phyloP scores from a whole-genome alignment of 2,329 filamentous ascomycete species.

The Chaetomium globosum region DNA sequence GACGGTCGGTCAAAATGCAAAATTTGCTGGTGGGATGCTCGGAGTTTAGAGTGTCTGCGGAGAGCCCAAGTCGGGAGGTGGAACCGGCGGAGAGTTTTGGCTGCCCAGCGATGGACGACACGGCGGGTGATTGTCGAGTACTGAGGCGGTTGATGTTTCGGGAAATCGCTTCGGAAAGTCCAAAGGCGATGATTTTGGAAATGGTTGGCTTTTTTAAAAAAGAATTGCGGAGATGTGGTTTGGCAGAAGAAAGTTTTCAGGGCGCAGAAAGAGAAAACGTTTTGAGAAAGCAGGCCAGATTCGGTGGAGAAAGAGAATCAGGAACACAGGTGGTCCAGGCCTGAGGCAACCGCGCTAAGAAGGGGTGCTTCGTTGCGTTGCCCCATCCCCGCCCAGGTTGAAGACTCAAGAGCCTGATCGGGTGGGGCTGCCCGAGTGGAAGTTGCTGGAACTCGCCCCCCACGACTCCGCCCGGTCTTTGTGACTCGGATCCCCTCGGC shows the following conservation, averaged over 20 bases:
- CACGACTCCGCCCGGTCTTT: background rate
- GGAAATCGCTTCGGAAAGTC: slow-evolving; percentile 7
- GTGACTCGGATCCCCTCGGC: slow-evolving; percentile 1
- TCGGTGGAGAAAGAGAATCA: slow-evolving; percentile 27
- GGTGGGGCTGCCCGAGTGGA: background rate
- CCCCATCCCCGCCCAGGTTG: slow-evolving; percentile 20
- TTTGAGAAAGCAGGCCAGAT: slow-evolving; percentile 19
- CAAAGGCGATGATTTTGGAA: slow-evolving; percentile 11
- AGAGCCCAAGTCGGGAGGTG: slow-evolving; percentile 22
- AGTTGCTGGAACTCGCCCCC: slow-evolving; percentile 8
- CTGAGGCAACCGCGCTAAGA: slow-evolving; percentile 23
- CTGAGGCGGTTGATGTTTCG: slow-evolving; percentile 10
- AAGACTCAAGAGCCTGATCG: slow-evolving; percentile 8
- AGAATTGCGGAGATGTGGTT: slow-evolving; percentile 28
- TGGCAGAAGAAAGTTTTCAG: slow-evolving; percentile 27
- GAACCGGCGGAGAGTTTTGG: slow-evolving; percentile 19
- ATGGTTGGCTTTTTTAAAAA: slow-evolving; percentile 22
- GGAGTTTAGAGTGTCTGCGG: slow-evolving; percentile 22
- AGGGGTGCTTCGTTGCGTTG: slow-evolving; percentile 15
- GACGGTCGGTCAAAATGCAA: slow-evolving; percentile 25
- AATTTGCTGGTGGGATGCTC: slow-evolving; percentile 29
- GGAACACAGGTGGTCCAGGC: slow-evolving; percentile 19
- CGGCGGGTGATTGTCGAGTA: slow-evolving; percentile 8
- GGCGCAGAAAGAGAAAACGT: slow-evolving; percentile 23
- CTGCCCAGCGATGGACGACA: slow-evolving; percentile 20